Evolutionary conservation across 1,139 yeast genomes (phyloP), one percentile per base, ranked within the genome.

Genomic region (Kurtzmaniella quercitrusa): DNA sequence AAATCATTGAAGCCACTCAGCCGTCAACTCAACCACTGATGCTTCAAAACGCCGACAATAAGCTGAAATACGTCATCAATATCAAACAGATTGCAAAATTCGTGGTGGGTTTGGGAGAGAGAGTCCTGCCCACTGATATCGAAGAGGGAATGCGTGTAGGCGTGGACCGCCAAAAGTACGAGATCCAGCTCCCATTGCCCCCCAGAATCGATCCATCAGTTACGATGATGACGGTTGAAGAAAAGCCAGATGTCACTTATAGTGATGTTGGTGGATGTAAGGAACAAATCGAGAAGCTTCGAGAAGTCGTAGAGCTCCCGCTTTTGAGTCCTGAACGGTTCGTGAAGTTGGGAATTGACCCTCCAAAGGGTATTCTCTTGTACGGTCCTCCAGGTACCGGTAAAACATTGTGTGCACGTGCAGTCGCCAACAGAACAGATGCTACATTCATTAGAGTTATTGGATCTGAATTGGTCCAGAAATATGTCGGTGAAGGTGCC

Each of bases 121-220:
- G 96, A 51, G 97, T 94, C 14, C 86, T 96, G 23, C 98, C 98
- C 32, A 93, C 98, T 1, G 99, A 93, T 76, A 91, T 93, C 47
- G 98, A 93, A 67, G 98, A 94, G 67, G 98, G 98, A 40, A 94
- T 93, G 98, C 80, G 98, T 62, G 98, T 93, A 38, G 99, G 98
- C 57, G 98, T 93, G 47, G 98, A 93, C 64, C 82, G 98, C 65
- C 89, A 88, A 59, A 93, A 93, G 66, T 93, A 94, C 67, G 96
- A 91, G 64, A 93, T 93, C 60, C 96, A 89, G 73, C 76, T 93
- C 56, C 98, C 99, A 20, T 74, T 94, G 52, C 98, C 98, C 18
- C 98, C 99, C 42, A 76, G 96, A 60, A 93, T 93, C 60, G 98
- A 93, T 64, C 98, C 98, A 9, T 80, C 91, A 15, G 98, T 93